Percentiles rank a stretch among this genome's conserved stretches.
phyloP scores from a whole-genome alignment of 2,329 filamentous ascomycete species.

The Aspergillus brunneoviolaceus region DNA sequence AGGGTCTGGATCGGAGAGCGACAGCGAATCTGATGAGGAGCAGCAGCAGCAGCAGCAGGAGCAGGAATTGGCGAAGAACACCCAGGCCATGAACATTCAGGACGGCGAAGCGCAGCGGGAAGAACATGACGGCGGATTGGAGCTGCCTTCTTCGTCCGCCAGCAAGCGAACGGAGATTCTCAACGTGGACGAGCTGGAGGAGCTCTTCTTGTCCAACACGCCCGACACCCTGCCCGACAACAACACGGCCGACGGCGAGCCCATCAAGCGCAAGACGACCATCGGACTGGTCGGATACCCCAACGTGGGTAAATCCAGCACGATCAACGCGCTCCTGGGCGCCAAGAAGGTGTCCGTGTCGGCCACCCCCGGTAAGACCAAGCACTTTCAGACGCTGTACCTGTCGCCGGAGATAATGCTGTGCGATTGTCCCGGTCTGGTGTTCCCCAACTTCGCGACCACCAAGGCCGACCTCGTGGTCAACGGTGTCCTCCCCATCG shows the following conservation, averaged over 20 bases:
- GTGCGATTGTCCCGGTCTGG: slow-evolving; percentile 97
- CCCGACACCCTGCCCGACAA: slow-evolving; percentile 51
- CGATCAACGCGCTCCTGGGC: slow-evolving; percentile 97
- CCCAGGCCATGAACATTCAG: slow-evolving; percentile 20
- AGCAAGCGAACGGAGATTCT: slow-evolving; percentile 69
- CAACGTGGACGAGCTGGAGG: slow-evolving; percentile 88
- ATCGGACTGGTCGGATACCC: slow-evolving; percentile 97
- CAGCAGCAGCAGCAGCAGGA: slow-evolving; percentile 22
- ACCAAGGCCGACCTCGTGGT: slow-evolving; percentile 96
- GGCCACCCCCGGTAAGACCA: slow-evolving; percentile 95
- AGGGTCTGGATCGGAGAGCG: slow-evolving; percentile 46
- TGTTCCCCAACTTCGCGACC: slow-evolving; percentile 96
- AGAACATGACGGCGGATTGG: slow-evolving; percentile 28
- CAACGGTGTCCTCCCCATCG: slow-evolving; percentile 91
- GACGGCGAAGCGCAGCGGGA: slow-evolving; percentile 30
- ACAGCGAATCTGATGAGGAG: slow-evolving; percentile 27
- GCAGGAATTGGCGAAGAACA: slow-evolving; percentile 20
- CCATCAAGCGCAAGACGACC: slow-evolving; percentile 65
- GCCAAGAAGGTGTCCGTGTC: slow-evolving; percentile 99
- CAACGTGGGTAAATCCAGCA: slow-evolving; percentile 98
- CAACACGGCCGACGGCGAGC: slow-evolving; percentile 45
- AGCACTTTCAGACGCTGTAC: slow-evolving; percentile 98
- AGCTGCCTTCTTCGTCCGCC: slow-evolving; percentile 17
- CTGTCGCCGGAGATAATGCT: slow-evolving; percentile 85
- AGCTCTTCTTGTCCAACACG: slow-evolving; percentile 77